Conservation (phyloP, 1,284 basidiomycete species). For the Malassezia yamatoensis region DNA sequence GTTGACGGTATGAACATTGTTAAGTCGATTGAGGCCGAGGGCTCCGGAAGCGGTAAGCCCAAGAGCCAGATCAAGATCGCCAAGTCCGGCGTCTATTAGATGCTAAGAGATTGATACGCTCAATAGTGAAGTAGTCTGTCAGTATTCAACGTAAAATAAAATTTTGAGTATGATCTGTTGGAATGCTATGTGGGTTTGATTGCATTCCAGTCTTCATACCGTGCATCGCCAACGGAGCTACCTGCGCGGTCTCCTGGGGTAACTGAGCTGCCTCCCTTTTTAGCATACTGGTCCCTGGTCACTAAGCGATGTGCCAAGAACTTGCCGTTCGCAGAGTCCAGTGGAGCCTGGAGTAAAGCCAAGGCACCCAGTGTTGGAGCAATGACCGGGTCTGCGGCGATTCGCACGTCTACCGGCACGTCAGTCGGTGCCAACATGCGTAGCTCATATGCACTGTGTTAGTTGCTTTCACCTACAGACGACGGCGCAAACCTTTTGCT, state of each 20-base stretch:
- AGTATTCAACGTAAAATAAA: background rate
- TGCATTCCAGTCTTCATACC: slow-evolving; percentile 13
- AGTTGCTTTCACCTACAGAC: slow-evolving; percentile 54
- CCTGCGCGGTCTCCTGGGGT: slow-evolving; percentile 12
- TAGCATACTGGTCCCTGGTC: background rate
- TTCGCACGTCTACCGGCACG: slow-evolving; percentile 19
- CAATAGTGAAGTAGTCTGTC: background rate
- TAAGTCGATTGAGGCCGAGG: slow-evolving; percentile 42
- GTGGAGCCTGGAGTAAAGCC: slow-evolving; percentile 4
- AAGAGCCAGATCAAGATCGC: slow-evolving; percentile 40
- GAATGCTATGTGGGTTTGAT: background rate
- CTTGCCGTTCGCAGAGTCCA: background rate
- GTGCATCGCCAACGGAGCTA: slow-evolving; percentile 9
- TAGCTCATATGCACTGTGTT: slow-evolving; percentile 18
- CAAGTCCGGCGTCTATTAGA: slow-evolving; percentile 41
- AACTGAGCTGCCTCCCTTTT: slow-evolving; percentile 7
- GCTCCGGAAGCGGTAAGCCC: slow-evolving; percentile 36
- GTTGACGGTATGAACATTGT: slow-evolving; percentile 37
- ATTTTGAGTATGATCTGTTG: background rate
- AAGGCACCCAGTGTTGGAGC: slow-evolving; percentile 2
- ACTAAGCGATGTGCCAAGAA: slow-evolving; percentile 1
- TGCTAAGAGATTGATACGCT: background rate
- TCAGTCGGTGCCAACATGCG: slow-evolving; percentile 22
- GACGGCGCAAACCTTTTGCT: slow-evolving; percentile 62
- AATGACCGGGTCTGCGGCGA: background rate